These are phyloP conservation scores for Biscutella laevigata DNA, from an alignment of 441 rosid species.

Conservation along the genomic window DNA sequence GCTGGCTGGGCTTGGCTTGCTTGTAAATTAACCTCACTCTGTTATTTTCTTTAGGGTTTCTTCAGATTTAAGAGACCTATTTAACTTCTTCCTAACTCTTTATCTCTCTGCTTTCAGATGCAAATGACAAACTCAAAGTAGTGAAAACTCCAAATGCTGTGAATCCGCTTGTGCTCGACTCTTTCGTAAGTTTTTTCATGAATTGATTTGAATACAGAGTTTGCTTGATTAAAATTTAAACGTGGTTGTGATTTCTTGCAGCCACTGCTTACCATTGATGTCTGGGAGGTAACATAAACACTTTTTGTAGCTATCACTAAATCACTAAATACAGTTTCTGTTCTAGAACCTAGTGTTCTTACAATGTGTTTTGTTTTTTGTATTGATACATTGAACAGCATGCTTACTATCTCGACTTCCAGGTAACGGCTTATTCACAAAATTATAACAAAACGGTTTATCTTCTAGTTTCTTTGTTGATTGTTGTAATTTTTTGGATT, in stretches of 20 bases:
- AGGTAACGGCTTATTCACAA: conserved; percentile 39
- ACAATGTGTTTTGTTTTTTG: background rate
- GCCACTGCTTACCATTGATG: conserved; percentile 90
- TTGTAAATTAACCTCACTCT: conserved; percentile 36
- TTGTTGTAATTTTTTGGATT: background rate
- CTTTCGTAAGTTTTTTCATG: conserved; percentile 39
- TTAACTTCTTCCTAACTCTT: background rate
- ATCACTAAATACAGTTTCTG: background rate
- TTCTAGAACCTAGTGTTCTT: background rate
- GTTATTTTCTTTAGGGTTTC: background rate
- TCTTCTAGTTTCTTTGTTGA: background rate
- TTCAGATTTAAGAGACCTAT: background rate
- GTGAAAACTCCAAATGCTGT: conserved; percentile 86
- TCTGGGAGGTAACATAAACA: conserved; percentile 75
- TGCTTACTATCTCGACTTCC: conserved; percentile 89
- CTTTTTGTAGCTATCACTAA: background rate
- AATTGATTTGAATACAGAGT: background rate
- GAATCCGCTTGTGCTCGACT: conserved; percentile 82
- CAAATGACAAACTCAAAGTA: conserved; percentile 64
- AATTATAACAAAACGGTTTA: background rate
- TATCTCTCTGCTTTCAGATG: conserved; percentile 28
- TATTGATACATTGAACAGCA: conserved; percentile 43
- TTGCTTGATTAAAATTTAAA: conserved; percentile 2
- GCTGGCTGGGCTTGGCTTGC: conserved; percentile 98
- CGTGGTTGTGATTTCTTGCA: conserved; percentile 36